A percentile compares a stretch with the other conserved stretches of the same genome.
phyloP scores from a whole-genome alignment of 768 basidiomycete genomes.

The Tulasnella sp. region DNA sequence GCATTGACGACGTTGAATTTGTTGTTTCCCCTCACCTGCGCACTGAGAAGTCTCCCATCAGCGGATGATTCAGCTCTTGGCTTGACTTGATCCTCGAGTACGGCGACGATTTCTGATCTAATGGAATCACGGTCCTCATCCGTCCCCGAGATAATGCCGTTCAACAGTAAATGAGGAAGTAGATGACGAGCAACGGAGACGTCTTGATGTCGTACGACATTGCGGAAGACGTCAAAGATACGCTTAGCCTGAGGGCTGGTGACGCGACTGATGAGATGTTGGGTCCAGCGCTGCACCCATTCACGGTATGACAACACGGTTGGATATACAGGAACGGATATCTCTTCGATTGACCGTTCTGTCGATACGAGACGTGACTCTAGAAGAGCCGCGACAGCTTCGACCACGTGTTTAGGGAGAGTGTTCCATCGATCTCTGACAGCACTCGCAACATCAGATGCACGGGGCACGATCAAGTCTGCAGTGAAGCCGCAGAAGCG shows the following conservation, averaged over 20 bases:
- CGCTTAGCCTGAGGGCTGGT: slow-evolving; percentile 45
- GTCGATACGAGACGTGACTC: slow-evolving; percentile 52
- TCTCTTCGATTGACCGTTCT: slow-evolving; percentile 29
- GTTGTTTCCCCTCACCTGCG: slow-evolving; percentile 58
- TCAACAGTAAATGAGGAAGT: slow-evolving; percentile 83
- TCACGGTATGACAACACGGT: slow-evolving; percentile 76
- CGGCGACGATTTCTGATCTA: slow-evolving; percentile 61
- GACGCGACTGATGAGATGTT: slow-evolving; percentile 60
- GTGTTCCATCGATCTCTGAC: slow-evolving; percentile 67
- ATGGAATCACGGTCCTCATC: slow-evolving; percentile 55
- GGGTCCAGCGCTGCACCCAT: slow-evolving; percentile 89
- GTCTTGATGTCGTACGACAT: slow-evolving; percentile 75
- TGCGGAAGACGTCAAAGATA: slow-evolving; percentile 71
- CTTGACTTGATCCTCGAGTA: slow-evolving; percentile 80
- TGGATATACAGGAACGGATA: slow-evolving; percentile 67
- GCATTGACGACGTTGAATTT: background rate
- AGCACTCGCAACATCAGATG: slow-evolving; percentile 45
- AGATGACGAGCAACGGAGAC: slow-evolving; percentile 88
- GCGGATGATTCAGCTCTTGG: slow-evolving; percentile 43
- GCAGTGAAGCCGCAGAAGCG: slow-evolving; percentile 78
- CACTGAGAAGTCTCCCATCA: slow-evolving; percentile 82
- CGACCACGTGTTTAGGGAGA: slow-evolving; percentile 72
- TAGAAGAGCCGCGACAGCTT: slow-evolving; percentile 77
- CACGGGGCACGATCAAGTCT: slow-evolving; percentile 50
- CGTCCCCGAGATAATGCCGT: slow-evolving; percentile 66